Base-by-base conservation (phyloP, 2,329 filamentous ascomycete genomes). In the Penicillium freii region DNA sequence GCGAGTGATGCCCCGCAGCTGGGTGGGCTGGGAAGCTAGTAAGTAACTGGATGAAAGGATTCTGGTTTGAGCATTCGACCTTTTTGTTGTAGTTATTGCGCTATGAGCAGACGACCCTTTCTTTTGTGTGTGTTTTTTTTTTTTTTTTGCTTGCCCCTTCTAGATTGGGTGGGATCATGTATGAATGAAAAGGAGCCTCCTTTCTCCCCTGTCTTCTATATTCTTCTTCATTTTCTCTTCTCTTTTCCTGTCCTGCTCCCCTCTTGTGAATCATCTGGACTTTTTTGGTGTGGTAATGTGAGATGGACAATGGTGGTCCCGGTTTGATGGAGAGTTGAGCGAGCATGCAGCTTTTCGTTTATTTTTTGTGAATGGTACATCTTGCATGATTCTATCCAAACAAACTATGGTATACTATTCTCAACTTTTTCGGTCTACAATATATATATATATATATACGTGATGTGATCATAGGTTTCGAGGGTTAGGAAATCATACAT, bases 1-100 rank as follows among this genome's bases (percentile, higher is more conserved):
- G 94, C 85, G 94, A 56, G 89, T 97, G 45, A 96, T 97, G 85
- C 90, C 91, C 39, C 84, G 91, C 68, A 88, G 84, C 71, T 99
- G 92, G 92, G 87, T 97, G 51, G 92, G 92, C 25, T 97, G 93
- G 94, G 88, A 87, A 54, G 57, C 58, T 51, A 51, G 45, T 46
- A 69, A 60, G 40, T 57, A 52, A 44, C 33, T 15, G 31, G 34
- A 40, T 7, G 51, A 44, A 13, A 10, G 40, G 36, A 33, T 48
- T 53, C 44, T 11, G 9, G 15, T 42, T 47, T 47, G 34, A 27
- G 43, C 27, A 21, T 23, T 29, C 39, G 11, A 31, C 21, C n/a
- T 27, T 56, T 33, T 44, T 21, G 5, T 48, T 53, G 23, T 33
- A 45, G 40, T 39, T 48, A 34, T 48, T 54, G 55, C 38, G 27